Evolutionary conservation across 345 rosid species (phyloP).

Genomic region (Syzygium grande): DNA sequence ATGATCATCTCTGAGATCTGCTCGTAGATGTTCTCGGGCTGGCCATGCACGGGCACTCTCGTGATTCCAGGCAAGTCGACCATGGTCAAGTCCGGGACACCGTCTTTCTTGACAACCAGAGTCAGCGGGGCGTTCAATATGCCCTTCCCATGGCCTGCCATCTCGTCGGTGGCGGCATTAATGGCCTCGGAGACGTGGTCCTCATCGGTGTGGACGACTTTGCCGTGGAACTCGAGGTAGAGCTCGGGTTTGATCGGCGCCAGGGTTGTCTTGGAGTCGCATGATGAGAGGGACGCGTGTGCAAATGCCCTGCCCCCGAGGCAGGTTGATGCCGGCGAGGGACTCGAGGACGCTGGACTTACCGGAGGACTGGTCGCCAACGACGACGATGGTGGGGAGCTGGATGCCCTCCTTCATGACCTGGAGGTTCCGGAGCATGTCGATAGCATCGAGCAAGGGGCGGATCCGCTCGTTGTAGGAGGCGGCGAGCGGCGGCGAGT

Average conservation of each 20-base stretch:
- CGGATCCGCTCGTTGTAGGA: constrained; percentile 35
- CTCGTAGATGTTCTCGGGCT: constrained; percentile 39
- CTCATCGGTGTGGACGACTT: constrained; percentile 5
- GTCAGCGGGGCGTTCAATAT: constrained; percentile 34
- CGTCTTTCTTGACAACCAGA: constrained; percentile 29
- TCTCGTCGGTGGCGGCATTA: constrained; percentile 21
- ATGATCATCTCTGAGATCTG: constrained; percentile 29
- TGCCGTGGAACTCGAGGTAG: neutral
- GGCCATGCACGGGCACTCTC: constrained; percentile 41
- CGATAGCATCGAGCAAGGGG: constrained; percentile 43
- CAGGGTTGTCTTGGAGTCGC: neutral
- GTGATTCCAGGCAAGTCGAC: constrained; percentile 60
- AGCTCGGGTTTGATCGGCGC: neutral
- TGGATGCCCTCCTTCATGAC: constrained; percentile 43
- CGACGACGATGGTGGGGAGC: constrained; percentile 47
- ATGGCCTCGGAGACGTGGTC: constrained; percentile 19
- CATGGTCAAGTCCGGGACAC: constrained; percentile 47
- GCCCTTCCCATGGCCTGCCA: constrained; percentile 40
- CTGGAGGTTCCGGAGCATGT: constrained; percentile 28
- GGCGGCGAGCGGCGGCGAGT: neutral
- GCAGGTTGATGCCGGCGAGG: constrained; percentile 28
- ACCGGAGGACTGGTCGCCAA: constrained; percentile 45
- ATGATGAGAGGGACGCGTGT: neutral
- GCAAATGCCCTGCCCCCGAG: neutral
- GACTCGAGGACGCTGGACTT: constrained; percentile 50